phyloP scores from a whole-genome alignment of 192 early-diverging fungal genomes.

The Backusella westeae region DNA sequence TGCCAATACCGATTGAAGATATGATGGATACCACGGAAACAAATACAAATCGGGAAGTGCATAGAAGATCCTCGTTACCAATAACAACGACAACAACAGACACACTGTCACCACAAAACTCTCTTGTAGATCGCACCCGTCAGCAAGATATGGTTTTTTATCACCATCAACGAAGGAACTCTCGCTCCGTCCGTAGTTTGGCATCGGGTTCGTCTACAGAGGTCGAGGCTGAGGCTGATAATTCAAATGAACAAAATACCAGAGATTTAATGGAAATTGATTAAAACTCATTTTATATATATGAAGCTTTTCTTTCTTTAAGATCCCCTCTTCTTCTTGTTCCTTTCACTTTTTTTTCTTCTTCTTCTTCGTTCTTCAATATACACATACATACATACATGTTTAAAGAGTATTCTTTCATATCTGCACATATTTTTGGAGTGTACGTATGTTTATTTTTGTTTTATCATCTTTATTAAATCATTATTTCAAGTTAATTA shows the following conservation, averaged over 20 bases:
- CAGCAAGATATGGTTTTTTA: constrained; percentile 20
- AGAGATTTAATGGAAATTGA: constrained; percentile 23
- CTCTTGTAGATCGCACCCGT: constrained; percentile 12
- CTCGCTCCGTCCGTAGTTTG: constrained; percentile 24
- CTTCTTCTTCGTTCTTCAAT: background rate
- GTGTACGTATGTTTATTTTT: background rate
- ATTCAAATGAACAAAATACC: constrained; percentile 9
- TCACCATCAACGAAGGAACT: constrained; percentile 19
- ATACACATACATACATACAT: background rate
- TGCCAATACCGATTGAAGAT: constrained; percentile 21
- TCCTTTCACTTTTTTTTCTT: background rate
- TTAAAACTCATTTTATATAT: background rate
- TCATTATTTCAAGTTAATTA: background rate
- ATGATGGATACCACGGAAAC: background rate
- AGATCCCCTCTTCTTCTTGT: background rate
- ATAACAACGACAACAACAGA: background rate
- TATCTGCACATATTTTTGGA: background rate
- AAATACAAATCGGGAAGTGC: background rate
- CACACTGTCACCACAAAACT: background rate
- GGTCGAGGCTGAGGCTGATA: constrained; percentile 23
- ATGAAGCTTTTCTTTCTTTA: background rate
- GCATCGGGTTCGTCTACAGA: constrained; percentile 35
- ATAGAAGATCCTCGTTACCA: constrained; percentile 12
- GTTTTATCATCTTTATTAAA: background rate
- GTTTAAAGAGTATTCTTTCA: background rate